Conservation (phyloP, 768 basidiomycete species). For the Russula dissimulans region DNA sequence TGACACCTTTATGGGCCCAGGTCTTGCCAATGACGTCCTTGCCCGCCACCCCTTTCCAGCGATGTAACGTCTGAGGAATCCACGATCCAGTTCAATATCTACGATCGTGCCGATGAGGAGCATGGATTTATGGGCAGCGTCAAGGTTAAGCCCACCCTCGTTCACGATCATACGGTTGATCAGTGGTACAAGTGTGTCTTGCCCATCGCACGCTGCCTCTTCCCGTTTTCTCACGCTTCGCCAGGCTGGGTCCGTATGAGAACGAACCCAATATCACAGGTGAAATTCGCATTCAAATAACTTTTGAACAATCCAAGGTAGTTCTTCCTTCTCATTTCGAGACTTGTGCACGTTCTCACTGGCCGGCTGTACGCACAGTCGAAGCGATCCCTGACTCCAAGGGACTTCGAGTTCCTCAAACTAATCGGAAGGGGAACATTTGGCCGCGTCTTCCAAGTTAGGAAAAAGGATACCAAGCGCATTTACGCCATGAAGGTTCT, state of each 20-base stretch:
- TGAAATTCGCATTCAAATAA: constrained; percentile 90
- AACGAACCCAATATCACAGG: constrained; percentile 73
- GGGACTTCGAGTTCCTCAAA: constrained; percentile 97
- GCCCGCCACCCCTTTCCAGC: constrained; percentile 36
- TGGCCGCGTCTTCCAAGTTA: constrained; percentile 97
- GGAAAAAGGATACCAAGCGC: constrained; percentile 94
- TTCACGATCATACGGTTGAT: constrained; percentile 93
- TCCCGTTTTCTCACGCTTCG: neutral
- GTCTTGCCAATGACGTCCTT: neutral
- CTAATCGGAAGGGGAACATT: constrained; percentile 98
- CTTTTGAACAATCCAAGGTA: constrained; percentile 87
- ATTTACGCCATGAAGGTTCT: constrained; percentile 99
- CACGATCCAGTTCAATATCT: constrained; percentile 78
- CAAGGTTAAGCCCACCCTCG: constrained; percentile 82
- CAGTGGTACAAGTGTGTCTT: constrained; percentile 88
- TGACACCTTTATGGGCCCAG: constrained; percentile 3
- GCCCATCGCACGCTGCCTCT: neutral
- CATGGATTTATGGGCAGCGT: constrained; percentile 86
- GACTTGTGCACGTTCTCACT: neutral
- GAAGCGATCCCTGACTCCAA: constrained; percentile 80
- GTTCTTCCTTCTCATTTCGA: constrained; percentile 23
- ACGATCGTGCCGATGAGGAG: constrained; percentile 75
- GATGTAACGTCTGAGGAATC: constrained; percentile 90
- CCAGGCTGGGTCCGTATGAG: constrained; percentile 65
- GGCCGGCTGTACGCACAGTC: constrained; percentile 37